These are phyloP conservation scores for Venustampulla echinocandica DNA, from an alignment of 495 filamentous ascomycete genomes.

Conservation along the genomic window DNA sequence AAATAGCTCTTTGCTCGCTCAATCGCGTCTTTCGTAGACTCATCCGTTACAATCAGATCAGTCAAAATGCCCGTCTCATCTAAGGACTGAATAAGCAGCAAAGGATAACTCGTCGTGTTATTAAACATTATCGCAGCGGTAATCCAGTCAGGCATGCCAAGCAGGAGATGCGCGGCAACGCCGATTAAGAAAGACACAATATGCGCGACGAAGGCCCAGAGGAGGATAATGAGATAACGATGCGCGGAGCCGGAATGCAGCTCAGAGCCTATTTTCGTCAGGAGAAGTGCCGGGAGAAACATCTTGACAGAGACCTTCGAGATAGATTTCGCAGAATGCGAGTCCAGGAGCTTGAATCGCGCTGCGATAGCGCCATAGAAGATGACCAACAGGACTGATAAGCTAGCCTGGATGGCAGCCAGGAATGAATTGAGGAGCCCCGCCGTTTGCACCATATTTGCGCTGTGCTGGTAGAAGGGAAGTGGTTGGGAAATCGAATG, in stretches of 20 bases:
- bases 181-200: constrained; percentile 46
- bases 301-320: constrained; percentile 58
- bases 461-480: too few species aligned
- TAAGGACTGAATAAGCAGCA: constrained; percentile 58
- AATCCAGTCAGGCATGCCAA: constrained; percentile 52
- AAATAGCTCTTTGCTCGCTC: constrained; percentile 65
- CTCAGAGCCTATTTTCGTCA: constrained; percentile 59
- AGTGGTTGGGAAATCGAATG: too few species aligned
- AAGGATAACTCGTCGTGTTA: constrained; percentile 64
- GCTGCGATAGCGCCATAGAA: constrained; percentile 52
- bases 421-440: constrained; percentile 43
- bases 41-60: constrained; percentile 41
- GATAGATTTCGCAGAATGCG: constrained; percentile 48
- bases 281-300: constrained; percentile 62
- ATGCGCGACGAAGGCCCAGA: constrained; percentile 53
- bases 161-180: constrained; percentile 27
- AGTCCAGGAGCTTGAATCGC: constrained; percentile 48
- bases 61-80: constrained; percentile 55
- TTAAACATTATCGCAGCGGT: constrained; percentile 64
- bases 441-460: neutral
- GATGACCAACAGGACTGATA: constrained; percentile 64
- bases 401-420: constrained; percentile 59
- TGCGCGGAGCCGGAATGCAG: constrained; percentile 45
- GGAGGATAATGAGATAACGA: constrained; percentile 45
- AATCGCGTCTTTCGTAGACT: constrained; percentile 41